phyloP scores from a whole-genome alignment of 768 basidiomycete species.

The Amanita exitialis region DNA sequence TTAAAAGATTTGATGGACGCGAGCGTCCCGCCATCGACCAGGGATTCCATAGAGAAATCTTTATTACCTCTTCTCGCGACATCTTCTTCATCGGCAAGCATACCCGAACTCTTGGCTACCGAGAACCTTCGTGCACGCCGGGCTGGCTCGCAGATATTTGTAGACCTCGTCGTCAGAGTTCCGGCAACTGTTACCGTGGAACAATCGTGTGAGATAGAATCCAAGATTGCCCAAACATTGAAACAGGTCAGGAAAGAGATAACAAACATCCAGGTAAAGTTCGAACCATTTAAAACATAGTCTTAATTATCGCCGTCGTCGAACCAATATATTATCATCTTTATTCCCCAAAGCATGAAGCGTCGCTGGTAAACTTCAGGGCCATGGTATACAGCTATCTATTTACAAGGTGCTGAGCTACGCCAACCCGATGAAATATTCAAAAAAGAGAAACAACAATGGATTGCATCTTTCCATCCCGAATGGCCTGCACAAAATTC shows the following conservation, averaged over 20 bases:
- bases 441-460: conserved; percentile 48
- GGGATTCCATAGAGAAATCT: conserved; percentile 39
- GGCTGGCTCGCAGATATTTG: conserved; percentile 71
- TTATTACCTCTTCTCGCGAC: conserved; percentile 37
- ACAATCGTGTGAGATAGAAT: conserved; percentile 52
- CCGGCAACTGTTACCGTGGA: conserved; percentile 44
- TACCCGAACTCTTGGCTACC: conserved; percentile 31
- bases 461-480: conserved; percentile 57
- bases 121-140: conserved; percentile 60
- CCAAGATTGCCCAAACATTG: conserved; percentile 43
- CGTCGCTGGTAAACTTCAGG: no score
- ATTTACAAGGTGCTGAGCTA: not conserved
- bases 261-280: conserved; percentile 61
- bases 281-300: conserved; percentile 20
- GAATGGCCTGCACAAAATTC: conserved; percentile 34
- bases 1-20: conserved; percentile 81
- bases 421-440: not conserved
- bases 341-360: not conserved
- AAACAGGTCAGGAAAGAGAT: conserved; percentile 54
- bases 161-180: conserved; percentile 75
- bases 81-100: conserved; percentile 12
- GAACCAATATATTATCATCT: not conserved
- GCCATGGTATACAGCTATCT: not conserved
- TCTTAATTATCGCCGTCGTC: not conserved
- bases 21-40: conserved; percentile 52